These are phyloP conservation scores for Glaciozyma martinii DNA, from an alignment of 768 basidiomycete species.

Conservation along the genomic window DNA sequence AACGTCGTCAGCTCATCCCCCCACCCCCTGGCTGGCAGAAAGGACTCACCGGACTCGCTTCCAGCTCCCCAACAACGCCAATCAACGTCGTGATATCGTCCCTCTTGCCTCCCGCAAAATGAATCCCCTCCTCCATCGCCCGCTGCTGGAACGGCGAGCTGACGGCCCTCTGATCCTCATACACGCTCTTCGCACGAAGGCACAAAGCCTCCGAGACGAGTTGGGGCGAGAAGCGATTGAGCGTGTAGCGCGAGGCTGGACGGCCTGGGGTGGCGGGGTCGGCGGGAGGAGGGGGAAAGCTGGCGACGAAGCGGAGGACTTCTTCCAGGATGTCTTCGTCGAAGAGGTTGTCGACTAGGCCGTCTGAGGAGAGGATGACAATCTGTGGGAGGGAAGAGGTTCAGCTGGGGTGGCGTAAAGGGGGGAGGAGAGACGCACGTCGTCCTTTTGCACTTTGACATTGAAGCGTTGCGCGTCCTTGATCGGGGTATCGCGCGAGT, in stretches of 20 bases:
- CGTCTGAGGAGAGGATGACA: conserved; percentile 71
- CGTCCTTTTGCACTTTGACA: conserved; percentile 41
- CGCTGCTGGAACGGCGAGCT: conserved; percentile 35
- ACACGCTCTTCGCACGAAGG: conserved; percentile 62
- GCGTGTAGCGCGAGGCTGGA: conserved; percentile 42
- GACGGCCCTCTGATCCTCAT: conserved; percentile 44
- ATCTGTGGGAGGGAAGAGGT: conserved; percentile 43
- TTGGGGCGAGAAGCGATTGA: conserved; percentile 31
- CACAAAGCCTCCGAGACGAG: conserved; percentile 57
- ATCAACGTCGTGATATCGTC: conserved; percentile 32
- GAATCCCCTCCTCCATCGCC: conserved; percentile 35
- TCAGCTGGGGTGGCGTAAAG: conserved; percentile 6
- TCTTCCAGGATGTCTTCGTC: conserved; percentile 80
- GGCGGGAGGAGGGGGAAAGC: conserved; percentile 14
- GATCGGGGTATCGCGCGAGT: conserved; percentile 53
- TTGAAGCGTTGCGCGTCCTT: conserved; percentile 57
- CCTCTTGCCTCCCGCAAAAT: conserved; percentile 35
- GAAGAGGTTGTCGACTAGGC: conserved; percentile 78
- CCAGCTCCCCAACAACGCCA: conserved; percentile 29
- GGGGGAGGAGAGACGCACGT: conserved; percentile 25
- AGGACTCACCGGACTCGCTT: conserved; percentile 22
- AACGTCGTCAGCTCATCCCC: background rate
- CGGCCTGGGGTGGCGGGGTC: conserved; percentile 6
- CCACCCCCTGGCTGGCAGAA: no score
- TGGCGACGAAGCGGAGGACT: conserved; percentile 30